These are phyloP conservation scores for Pseudogymnoascus sp. DNA, from an alignment of 2,329 filamentous ascomycete species.

Conservation along the genomic window DNA sequence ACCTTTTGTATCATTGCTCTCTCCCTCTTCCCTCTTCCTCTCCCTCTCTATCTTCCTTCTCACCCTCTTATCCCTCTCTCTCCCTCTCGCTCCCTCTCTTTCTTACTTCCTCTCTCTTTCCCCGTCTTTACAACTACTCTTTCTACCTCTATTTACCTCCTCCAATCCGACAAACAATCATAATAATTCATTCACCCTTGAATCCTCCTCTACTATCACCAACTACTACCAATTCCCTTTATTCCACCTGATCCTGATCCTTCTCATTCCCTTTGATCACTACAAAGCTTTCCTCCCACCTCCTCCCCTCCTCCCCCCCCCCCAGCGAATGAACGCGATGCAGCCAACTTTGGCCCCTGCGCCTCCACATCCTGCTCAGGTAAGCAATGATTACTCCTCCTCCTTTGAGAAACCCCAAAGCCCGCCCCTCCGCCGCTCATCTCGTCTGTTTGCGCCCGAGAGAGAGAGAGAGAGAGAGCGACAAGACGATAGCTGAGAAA, in stretches of 20 bases:
- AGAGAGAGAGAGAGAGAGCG: not conserved
- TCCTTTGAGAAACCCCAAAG: not conserved
- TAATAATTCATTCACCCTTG: not conserved
- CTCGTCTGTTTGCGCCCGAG: not conserved
- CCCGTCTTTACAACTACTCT: not conserved
- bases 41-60: not conserved
- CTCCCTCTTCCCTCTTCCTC: not conserved
- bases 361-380: conserved; percentile 12
- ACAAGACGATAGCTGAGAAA: not conserved
- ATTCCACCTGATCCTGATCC: not conserved
- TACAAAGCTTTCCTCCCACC: not conserved
- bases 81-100: not conserved
- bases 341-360: conserved; percentile 11
- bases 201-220: not conserved
- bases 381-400: conserved; percentile 9
- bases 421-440: not conserved
- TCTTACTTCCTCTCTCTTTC: not conserved
- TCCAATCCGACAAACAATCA: not conserved
- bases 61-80: not conserved
- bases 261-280: not conserved
- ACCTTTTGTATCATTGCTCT: not conserved
- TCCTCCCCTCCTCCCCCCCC: no score
- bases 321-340: conserved; percentile 9
- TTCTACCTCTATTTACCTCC: not conserved
- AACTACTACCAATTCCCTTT: not conserved